Percentiles rank a stretch among this genome's conserved stretches.
These are phyloP conservation scores for Penicillium sumatraense DNA, from an alignment of 2,329 filamentous ascomycete species.

Conservation along the genomic window DNA sequence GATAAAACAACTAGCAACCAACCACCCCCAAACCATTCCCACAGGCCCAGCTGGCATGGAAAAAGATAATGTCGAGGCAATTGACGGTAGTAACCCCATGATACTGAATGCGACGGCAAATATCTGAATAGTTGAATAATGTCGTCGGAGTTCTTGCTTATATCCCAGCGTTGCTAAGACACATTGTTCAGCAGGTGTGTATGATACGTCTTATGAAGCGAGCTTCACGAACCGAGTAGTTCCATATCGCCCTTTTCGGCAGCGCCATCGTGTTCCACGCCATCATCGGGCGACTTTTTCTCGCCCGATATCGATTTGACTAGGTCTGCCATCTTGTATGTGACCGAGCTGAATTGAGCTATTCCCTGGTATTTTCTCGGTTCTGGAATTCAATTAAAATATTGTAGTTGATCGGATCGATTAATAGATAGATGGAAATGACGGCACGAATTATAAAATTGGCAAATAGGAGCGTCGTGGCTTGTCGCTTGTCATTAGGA, in stretches of 20 bases:
- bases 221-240: conserved; percentile 27
- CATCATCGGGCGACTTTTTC: background rate
- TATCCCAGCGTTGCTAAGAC: conserved; percentile 47
- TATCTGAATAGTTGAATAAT: conserved; percentile 66
- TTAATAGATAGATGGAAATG: too few relatives aligned
- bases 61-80: conserved; percentile 63
- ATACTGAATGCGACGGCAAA: conserved; percentile 65
- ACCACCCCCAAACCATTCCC: conserved; percentile 61
- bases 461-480: too few relatives aligned
- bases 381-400: too few relatives aligned
- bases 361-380: too few relatives aligned
- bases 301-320: background rate
- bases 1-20: conserved; percentile 13
- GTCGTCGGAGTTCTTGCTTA: conserved; percentile 65
- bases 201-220: background rate
- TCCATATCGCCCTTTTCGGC: conserved; percentile 29
- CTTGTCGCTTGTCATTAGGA: too few relatives aligned
- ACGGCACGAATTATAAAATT: too few relatives aligned
- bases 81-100: conserved; percentile 66
- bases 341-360: background rate
- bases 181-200: too few relatives aligned
- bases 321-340: background rate
- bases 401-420: too few relatives aligned
- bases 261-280: conserved; percentile 7
- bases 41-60: conserved; percentile 64